Evolutionary conservation across 495 filamentous ascomycete genomes (phyloP).

Genomic region (Aspergillus sclerotiicarbonarius): DNA sequence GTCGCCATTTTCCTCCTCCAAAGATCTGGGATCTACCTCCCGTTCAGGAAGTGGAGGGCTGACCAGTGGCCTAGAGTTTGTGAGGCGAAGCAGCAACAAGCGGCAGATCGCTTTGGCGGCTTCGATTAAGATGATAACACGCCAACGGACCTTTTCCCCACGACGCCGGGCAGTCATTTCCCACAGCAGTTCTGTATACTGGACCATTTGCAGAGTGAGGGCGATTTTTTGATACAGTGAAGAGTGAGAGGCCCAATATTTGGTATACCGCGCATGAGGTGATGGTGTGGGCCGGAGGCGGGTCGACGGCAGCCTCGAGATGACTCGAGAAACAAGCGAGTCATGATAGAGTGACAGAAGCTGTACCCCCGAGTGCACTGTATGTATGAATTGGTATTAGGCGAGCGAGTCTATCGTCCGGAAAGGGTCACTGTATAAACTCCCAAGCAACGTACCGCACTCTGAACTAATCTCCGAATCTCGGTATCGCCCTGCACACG

Average conservation of each 20-base stretch:
- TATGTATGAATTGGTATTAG: slow-evolving; percentile 8
- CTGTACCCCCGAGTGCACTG: slow-evolving; percentile 81
- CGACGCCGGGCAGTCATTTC: slow-evolving; percentile 84
- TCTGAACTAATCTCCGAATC: slow-evolving; percentile 94
- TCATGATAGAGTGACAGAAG: slow-evolving; percentile 94
- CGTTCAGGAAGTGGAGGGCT: slow-evolving; percentile 84
- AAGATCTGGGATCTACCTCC: slow-evolving; percentile 63
- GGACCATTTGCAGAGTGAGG: slow-evolving; percentile 78
- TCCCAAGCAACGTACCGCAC: slow-evolving; percentile 52
- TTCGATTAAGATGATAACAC: slow-evolving; percentile 84
- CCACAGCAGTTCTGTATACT: slow-evolving; percentile 87
- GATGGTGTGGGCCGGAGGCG: slow-evolving; percentile 53
- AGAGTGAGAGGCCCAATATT: slow-evolving; percentile 78
- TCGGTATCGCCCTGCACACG: slow-evolving; percentile 71
- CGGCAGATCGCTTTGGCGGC: slow-evolving; percentile 83
- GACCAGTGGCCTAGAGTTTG: slow-evolving; percentile 79
- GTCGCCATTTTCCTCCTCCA: slow-evolving; percentile 52
- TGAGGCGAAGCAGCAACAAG: slow-evolving; percentile 77
- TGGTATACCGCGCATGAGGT: slow-evolving; percentile 85
- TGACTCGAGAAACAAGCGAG: slow-evolving; percentile 71
- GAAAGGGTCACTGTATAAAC: slow-evolving; percentile 4
- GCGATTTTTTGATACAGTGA: slow-evolving; percentile 75
- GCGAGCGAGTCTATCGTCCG: background rate
- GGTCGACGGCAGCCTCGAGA: slow-evolving; percentile 45
- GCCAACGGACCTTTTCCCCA: slow-evolving; percentile 82